Base-by-base conservation (phyloP, 208 protist genomes). In the Baffinella frigidus region DNA sequence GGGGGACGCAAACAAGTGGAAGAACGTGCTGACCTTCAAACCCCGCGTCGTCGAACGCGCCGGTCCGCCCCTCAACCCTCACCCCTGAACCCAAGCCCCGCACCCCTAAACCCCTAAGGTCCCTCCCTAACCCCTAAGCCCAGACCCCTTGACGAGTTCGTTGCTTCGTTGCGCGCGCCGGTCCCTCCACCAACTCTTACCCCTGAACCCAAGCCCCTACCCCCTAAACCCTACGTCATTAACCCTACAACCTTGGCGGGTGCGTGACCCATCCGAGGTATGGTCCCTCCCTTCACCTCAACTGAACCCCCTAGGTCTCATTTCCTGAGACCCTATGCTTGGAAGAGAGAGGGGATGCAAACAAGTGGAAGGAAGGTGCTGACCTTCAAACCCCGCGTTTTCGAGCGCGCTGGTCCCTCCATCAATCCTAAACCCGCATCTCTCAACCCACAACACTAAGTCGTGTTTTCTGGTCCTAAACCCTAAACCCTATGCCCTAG, bases 321-420 rank as follows among this genome's bases (percentile, higher is more conserved):
- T 3, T 64, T 14, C n/a, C 3, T 35, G 41, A 35, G 24, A 80
- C n/a, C 14, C 77, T n/a, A 39, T 35, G 68, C 14, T 74, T 24
- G 68, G 1, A 61, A 30, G 77, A 87, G 50, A 17, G 77, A 10
- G 35, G 35, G 35, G 50, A 62, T 5, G 24, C 14, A 30, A 87
- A 41, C 77, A 87, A 87, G 44, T 87, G 77, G 77, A 43, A 87
- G 4, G n/a, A 43, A 87, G 3, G 77, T 56, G 11, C 14, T 87
- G 3, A 67, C 50, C 14, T 87, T 87, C 77, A 87, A 87, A 35
- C 77, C 77, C 41, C n/a, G n/a, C n/a, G n/a, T n/a, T n/a, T n/a
- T n/a, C n/a, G n/a, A n/a, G n/a, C n/a, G n/a, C n/a, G n/a, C n/a
- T n/a, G n/a, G n/a, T n/a, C n/a, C n/a, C n/a, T n/a, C n/a, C n/a